These are phyloP conservation scores for Yamadazyma triangularis DNA, from an alignment of 1,139 yeast species.

Conservation along the genomic window DNA sequence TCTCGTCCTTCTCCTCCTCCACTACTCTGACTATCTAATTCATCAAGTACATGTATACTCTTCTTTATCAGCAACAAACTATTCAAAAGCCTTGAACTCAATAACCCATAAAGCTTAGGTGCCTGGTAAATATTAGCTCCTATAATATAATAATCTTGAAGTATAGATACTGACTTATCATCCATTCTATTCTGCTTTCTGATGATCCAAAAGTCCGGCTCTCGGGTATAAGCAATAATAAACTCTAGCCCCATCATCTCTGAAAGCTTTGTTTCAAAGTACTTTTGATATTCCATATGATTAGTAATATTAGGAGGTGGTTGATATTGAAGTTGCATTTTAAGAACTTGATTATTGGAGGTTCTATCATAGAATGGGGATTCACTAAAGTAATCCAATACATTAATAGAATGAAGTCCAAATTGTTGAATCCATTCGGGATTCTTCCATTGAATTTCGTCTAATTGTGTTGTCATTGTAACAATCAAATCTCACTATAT, in stretches of 20 bases:
- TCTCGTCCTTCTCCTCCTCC: slow-evolving; percentile 20
- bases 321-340: slow-evolving; percentile 92
- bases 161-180: slow-evolving; percentile 46
- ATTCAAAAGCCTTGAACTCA: slow-evolving; percentile 35
- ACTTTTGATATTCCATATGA: slow-evolving; percentile 26
- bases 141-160: slow-evolving; percentile 76
- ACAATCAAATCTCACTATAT: too few relatives aligned
- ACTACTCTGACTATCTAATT: slow-evolving; percentile 30
- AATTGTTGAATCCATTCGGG: slow-evolving; percentile 95
- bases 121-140: slow-evolving; percentile 95
- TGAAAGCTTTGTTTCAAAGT: slow-evolving; percentile 53
- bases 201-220: slow-evolving; percentile 90
- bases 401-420: slow-evolving; percentile 84
- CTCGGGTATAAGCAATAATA: slow-evolving; percentile 66
- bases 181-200: slow-evolving; percentile 70
- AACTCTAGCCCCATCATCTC: slow-evolving; percentile 88
- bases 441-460: slow-evolving; percentile 93
- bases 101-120: slow-evolving; percentile 49
- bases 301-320: slow-evolving; percentile 37
- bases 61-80: slow-evolving; percentile 34
- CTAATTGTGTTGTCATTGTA: slow-evolving; percentile 36
- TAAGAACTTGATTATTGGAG: slow-evolving; percentile 87
- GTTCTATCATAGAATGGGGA: slow-evolving; percentile 95
- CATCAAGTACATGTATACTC: slow-evolving; percentile 30
- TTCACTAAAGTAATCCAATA: slow-evolving; percentile 85